Evolutionary conservation across 2,329 filamentous ascomycete species (phyloP), one percentile per base, ranked within the genome.

Genomic region (Sporothrix pseudoabietina): DNA sequence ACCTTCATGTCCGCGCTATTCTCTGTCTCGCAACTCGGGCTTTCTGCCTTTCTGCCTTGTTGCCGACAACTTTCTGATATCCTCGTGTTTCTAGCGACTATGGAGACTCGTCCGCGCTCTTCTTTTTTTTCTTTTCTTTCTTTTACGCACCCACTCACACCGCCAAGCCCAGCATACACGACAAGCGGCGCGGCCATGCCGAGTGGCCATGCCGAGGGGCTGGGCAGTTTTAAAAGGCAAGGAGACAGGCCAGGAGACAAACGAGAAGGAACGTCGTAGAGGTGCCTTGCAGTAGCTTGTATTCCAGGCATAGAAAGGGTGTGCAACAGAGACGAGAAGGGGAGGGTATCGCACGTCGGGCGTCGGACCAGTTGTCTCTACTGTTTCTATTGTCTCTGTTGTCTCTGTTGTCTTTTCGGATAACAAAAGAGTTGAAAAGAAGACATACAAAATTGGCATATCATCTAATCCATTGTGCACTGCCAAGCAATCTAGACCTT

Each of bases 281-380:
- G 19, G 59, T 63, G 59, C 59, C 59, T 63, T 63, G 59, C 59
- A 63, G 59, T 63, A 63, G 59, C 32, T 19, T 59, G 4, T 54
- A n/a, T n/a, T 54, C 9, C 26, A 59, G 26, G 14, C 4, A 57
- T 30, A 57, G 54, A 30, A 59, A 59, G 57, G 3, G 57, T 61
- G 26, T 19, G 16, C 14, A 61, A 39, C 22, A 39, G 10, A 39
- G 26, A 61, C 22, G 14, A 30, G 12, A 22, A 30, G 12, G 32
- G 16, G 32, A 2, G 32, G n/a, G 22, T 41, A 7, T 44, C 59
- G 35, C 35, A 41, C 59, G n/a, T 22, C 32, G 59, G 55, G 16
- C 22, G 10, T 26, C 52, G n/a, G n/a, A 22, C 52, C n/a, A 55
- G 52, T 26, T 52, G 9, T 47, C 41, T 47, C 41, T 26, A 26